These are phyloP conservation scores for Xylaria palmicola DNA, from an alignment of 495 filamentous ascomycete genomes.

Conservation along the genomic window DNA sequence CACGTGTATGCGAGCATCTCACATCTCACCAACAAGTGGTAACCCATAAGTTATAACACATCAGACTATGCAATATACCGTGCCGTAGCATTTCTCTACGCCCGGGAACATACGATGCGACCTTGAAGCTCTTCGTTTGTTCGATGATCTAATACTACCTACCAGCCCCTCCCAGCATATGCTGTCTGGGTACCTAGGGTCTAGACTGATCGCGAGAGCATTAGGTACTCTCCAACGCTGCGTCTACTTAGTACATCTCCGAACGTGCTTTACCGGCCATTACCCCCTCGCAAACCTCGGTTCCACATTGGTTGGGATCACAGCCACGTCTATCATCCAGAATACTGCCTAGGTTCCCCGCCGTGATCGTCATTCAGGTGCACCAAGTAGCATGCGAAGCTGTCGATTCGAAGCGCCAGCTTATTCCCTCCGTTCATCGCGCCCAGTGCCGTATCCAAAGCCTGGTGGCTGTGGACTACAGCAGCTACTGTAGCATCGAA, in stretches of 20 bases:
- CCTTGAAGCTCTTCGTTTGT: not conserved
- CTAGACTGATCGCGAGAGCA: not conserved
- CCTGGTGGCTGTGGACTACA: not conserved
- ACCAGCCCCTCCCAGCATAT: too few relatives aligned
- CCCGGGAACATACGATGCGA: not conserved
- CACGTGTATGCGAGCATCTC: not conserved
- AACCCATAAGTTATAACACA: constrained; percentile 1
- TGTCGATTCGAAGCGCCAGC: not conserved
- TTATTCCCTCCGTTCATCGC: not conserved
- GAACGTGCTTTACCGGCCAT: too few relatives aligned
- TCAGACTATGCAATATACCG: not conserved
- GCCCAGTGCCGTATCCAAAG: not conserved
- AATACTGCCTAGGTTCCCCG: too few relatives aligned
- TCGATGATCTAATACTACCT: not conserved
- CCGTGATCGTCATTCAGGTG: not conserved
- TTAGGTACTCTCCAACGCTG: too few relatives aligned
- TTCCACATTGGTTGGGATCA: not conserved
- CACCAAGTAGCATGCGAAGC: not conserved
- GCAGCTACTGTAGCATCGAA: not conserved
- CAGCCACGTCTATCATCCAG: not conserved
- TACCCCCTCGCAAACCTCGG: not conserved
- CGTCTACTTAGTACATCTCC: not conserved
- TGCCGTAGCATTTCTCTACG: too few relatives aligned
- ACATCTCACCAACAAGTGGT: not conserved
- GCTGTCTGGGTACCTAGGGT: too few relatives aligned